These are phyloP conservation scores for Jackrogersella minutella DNA, from an alignment of 495 filamentous ascomycete species.

Conservation along the genomic window DNA sequence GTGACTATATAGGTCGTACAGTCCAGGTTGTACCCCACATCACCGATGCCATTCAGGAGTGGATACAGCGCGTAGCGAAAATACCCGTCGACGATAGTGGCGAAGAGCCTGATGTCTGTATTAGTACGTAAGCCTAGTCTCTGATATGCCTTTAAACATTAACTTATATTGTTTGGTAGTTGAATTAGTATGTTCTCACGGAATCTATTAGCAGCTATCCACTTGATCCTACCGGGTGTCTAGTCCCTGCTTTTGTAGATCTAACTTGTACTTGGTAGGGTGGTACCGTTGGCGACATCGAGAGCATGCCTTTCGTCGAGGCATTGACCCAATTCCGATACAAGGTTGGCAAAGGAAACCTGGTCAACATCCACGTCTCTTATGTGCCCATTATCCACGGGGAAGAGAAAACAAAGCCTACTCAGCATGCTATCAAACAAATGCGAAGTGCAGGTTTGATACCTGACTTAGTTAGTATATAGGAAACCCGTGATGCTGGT, in stretches of 20 bases:
- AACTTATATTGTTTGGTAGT: conserved; percentile 33
- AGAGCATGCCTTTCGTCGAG: conserved; percentile 89
- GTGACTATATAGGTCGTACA: conserved; percentile 89
- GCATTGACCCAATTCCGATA: conserved; percentile 80
- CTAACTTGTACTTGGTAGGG: conserved; percentile 27
- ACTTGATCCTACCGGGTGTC: not conserved
- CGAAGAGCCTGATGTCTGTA: conserved; percentile 89
- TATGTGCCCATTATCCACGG: conserved; percentile 75
- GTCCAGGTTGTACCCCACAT: conserved; percentile 95
- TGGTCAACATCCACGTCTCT: conserved; percentile 85
- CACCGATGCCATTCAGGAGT: conserved; percentile 89
- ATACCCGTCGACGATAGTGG: conserved; percentile 88
- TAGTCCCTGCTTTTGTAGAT: not conserved
- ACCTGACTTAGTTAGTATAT: conserved; percentile 74
- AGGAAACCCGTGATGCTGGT: not conserved
- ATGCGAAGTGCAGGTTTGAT: conserved; percentile 81
- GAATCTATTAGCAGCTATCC: not conserved
- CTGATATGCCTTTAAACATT: conserved; percentile 10
- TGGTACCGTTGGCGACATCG: conserved; percentile 75
- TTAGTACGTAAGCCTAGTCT: conserved; percentile 55
- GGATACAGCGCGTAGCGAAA: conserved; percentile 86
- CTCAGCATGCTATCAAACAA: conserved; percentile 85
- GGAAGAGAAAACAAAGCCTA: conserved; percentile 99
- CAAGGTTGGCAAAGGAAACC: conserved; percentile 78
- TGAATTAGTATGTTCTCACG: conserved; percentile 44